These are phyloP conservation scores for Phytophthora sansomeana DNA, from an alignment of 352 stramenopile genomes.

Conservation along the genomic window DNA sequence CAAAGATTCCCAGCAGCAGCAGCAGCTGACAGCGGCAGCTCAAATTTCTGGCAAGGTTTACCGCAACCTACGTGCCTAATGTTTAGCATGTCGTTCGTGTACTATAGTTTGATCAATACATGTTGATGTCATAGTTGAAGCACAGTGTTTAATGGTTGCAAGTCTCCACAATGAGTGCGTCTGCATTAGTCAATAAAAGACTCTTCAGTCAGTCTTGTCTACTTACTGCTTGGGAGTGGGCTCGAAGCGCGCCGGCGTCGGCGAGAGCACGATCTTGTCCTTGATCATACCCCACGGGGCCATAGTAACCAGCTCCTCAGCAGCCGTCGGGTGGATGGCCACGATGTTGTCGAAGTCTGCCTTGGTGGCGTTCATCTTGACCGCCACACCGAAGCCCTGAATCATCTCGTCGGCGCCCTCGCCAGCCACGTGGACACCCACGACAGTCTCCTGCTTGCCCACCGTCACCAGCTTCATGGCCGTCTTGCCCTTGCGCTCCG, in stretches of 20 bases:
- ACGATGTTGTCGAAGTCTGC: conserved; percentile 96
- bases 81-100: not conserved
- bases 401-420: conserved; percentile 97
- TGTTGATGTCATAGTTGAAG: no score
- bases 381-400: conserved; percentile 97
- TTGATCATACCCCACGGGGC: conserved; percentile 89
- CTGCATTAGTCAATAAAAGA: no score
- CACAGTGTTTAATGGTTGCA: no score
- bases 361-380: conserved; percentile 98
- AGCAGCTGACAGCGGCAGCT: not conserved
- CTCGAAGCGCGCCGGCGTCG: conserved; percentile 45
- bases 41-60: not conserved
- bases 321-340: conserved; percentile 96
- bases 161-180: no score
- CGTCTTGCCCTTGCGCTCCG: conserved; percentile 93
- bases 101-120: no score
- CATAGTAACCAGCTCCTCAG: conserved; percentile 97
- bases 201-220: not conserved
- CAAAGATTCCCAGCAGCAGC: not conserved
- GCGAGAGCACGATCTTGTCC: conserved; percentile 72
- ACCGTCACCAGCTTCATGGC: conserved; percentile 94
- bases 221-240: conserved; percentile 43
- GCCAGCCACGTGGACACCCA: conserved; percentile 96
- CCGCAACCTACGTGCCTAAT: no score
- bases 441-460: conserved; percentile 89